Percentiles rank a stretch among this genome's conserved stretches.
phyloP scores from a whole-genome alignment of 83 land plant species.

The Picea abies region DNA sequence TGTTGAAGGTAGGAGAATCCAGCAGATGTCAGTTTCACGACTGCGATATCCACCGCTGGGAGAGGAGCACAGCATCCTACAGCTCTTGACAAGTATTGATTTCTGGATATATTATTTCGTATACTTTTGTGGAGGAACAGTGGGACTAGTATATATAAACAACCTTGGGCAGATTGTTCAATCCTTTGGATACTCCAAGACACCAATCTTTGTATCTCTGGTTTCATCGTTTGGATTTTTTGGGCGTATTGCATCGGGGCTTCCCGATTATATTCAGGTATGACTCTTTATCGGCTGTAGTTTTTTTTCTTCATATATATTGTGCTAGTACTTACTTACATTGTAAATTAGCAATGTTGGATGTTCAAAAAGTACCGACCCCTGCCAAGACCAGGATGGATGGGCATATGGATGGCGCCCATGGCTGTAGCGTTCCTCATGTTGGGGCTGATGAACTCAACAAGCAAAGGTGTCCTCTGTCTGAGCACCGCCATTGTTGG shows the following conservation, averaged over 20 bases:
- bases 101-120: constrained; percentile 59
- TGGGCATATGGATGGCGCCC: constrained; percentile 42
- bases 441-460: constrained; percentile 21
- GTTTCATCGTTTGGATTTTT: constrained; percentile 65
- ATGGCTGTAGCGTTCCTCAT: constrained; percentile 49
- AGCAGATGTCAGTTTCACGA: background rate
- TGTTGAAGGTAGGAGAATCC: no score
- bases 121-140: constrained; percentile 61
- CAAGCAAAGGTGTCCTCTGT: constrained; percentile 13
- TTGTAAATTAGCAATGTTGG: constrained; percentile 1
- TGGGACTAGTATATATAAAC: constrained; percentile 63
- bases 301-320: no score
- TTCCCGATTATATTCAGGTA: constrained; percentile 51
- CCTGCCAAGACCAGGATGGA: constrained; percentile 47
- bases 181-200: constrained; percentile 37
- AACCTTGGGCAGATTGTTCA: constrained; percentile 61
- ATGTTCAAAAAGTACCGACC: background rate
- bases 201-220: constrained; percentile 29
- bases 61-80: constrained; percentile 41
- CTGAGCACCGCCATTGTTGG: constrained; percentile 47
- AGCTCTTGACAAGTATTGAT: constrained; percentile 34
- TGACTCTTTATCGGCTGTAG: background rate
- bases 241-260: constrained; percentile 58
- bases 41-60: constrained; percentile 17
- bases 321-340: no score